Evolutionary conservation across 495 filamentous ascomycete species (phyloP).

Genomic region (Aspergillus sclerotioniger): DNA sequence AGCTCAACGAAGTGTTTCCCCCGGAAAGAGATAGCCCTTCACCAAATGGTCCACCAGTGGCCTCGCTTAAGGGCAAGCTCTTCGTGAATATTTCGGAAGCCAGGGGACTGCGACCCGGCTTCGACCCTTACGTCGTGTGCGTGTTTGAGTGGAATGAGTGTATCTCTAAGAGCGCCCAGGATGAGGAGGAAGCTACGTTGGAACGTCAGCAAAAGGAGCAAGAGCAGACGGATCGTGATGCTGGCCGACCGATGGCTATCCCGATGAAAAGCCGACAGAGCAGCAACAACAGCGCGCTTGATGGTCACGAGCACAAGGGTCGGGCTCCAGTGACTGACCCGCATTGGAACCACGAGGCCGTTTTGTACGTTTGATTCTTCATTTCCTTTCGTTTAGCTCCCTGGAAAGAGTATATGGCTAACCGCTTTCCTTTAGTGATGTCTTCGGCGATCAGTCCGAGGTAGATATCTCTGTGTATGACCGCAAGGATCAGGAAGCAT

Average conservation of each 20-base stretch:
- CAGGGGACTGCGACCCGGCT: constrained; percentile 73
- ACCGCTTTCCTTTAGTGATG: constrained; percentile 62
- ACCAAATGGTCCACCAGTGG: constrained; percentile 57
- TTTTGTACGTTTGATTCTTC: constrained; percentile 68
- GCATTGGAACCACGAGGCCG: constrained; percentile 91
- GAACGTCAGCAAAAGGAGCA: constrained; percentile 41
- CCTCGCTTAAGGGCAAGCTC: constrained; percentile 82
- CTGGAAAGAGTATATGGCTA: not conserved
- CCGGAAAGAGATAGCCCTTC: constrained; percentile 32
- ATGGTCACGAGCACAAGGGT: constrained; percentile 66
- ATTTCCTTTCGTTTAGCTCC: constrained; percentile 4
- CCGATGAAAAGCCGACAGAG: constrained; percentile 94
- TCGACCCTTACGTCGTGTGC: constrained; percentile 91
- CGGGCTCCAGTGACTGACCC: constrained; percentile 75
- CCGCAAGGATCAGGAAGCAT: constrained; percentile 78
- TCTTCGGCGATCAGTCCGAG: constrained; percentile 86
- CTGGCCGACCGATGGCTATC: constrained; percentile 84
- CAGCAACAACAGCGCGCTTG: constrained; percentile 80
- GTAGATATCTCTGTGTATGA: constrained; percentile 95
- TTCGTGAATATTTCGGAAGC: constrained; percentile 85
- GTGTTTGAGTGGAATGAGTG: constrained; percentile 96
- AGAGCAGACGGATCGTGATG: constrained; percentile 68
- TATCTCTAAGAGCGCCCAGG: constrained; percentile 80
- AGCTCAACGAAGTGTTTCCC: constrained; percentile 46
- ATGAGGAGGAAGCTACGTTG: constrained; percentile 45